Conservation (phyloP, 306 rosid genomes). For the Oemleria cerasiformis region DNA sequence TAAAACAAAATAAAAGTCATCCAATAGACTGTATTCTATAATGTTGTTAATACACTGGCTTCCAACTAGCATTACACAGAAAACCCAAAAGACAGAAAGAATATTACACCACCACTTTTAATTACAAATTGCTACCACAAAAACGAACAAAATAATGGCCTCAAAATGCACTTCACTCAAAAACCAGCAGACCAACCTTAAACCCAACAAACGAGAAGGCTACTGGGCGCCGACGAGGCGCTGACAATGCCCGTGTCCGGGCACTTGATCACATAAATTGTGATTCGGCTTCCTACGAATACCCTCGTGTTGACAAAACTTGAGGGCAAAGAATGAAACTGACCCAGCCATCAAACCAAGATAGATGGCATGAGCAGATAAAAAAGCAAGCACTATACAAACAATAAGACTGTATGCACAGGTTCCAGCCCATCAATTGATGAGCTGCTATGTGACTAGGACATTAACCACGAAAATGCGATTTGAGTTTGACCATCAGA, state of each 20-base stretch:
- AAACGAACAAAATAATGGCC: constrained; percentile 42
- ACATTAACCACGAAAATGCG: constrained; percentile 22
- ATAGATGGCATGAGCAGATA: constrained; percentile 39
- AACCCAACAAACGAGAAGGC: constrained; percentile 38
- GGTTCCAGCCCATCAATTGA: constrained; percentile 46
- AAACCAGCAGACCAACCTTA: constrained; percentile 37
- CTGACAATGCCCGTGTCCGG: constrained; percentile 32
- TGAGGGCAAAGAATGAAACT: constrained; percentile 55
- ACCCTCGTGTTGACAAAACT: constrained; percentile 67
- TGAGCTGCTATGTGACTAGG: constrained; percentile 30
- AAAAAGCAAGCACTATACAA: constrained; percentile 49
- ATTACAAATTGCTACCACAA: constrained; percentile 39
- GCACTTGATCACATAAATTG: constrained; percentile 57
- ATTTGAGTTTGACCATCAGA: constrained; percentile 19
- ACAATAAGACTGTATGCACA: constrained; percentile 62
- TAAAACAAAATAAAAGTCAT: background rate
- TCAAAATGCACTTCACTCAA: constrained; percentile 47
- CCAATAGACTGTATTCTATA: constrained; percentile 8
- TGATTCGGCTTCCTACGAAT: constrained; percentile 52
- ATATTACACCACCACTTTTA: constrained; percentile 32
- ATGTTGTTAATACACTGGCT: constrained; percentile 17
- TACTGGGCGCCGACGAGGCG: constrained; percentile 44
- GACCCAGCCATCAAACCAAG: constrained; percentile 70
- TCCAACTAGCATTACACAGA: constrained; percentile 10
- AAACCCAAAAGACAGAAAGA: background rate